Conservation (phyloP, 2,329 filamentous ascomycete genomes). For the Cadophora sp. region DNA sequence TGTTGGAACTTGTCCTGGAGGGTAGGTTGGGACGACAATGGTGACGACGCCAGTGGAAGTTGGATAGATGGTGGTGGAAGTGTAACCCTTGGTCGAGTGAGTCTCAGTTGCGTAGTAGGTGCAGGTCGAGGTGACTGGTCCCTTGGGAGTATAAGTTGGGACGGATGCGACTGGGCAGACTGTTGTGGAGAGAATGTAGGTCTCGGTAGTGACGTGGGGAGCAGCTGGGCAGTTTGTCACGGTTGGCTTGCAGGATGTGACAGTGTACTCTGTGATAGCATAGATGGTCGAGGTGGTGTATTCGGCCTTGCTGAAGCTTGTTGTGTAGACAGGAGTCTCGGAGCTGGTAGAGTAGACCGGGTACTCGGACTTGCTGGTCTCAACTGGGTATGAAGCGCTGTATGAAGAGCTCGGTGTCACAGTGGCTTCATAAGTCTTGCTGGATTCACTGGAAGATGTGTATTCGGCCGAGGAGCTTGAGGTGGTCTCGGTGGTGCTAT, state of each 20-base stretch:
- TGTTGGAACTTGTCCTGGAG: neutral
- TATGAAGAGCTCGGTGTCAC: conserved; percentile 11
- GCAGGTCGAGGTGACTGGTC: conserved; percentile 10
- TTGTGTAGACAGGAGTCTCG: conserved; percentile 6
- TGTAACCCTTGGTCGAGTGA: conserved; percentile 31
- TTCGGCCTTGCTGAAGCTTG: conserved; percentile 5
- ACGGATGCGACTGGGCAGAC: conserved; percentile 22
- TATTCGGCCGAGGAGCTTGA: conserved; percentile 9
- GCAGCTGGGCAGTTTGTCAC: conserved; percentile 40
- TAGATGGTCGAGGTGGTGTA: conserved; percentile 54
- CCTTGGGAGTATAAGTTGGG: conserved; percentile 5
- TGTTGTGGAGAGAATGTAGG: conserved; percentile 22
- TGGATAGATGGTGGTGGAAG: conserved; percentile 17
- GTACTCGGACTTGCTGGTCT: conserved; percentile 6
- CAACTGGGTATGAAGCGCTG: conserved; percentile 1
- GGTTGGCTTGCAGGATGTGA: conserved; percentile 39
- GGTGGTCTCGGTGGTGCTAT: conserved; percentile 7
- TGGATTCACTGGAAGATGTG: conserved; percentile 21
- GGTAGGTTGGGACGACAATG: conserved; percentile 9
- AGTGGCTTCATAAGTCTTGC: conserved; percentile 5
- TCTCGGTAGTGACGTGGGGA: conserved; percentile 20
- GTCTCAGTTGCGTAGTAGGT: conserved; percentile 24
- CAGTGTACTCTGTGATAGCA: conserved; percentile 51
- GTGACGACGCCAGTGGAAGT: conserved; percentile 29
- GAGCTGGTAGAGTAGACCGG: conserved; percentile 1